Evolutionary conservation across 495 filamentous ascomycete species (phyloP), one percentile per base, ranked within the genome.

Genomic region (Tuber microsphaerosporum): DNA sequence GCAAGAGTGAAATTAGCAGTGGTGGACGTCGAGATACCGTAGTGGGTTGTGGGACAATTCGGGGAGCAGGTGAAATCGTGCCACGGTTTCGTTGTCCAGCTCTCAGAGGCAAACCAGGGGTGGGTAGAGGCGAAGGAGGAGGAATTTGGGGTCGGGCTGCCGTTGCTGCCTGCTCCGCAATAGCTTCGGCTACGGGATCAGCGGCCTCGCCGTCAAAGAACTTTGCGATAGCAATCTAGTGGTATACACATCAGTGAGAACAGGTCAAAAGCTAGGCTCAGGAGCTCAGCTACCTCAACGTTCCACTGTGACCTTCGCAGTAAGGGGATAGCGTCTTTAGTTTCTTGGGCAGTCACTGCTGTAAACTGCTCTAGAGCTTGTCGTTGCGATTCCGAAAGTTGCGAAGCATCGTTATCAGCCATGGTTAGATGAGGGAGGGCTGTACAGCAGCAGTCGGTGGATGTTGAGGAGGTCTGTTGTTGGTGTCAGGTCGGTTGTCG

Each of bases 121-220:
- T 77, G 56, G 77, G 78, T 45, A 80, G 82, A 45, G 78, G 74
- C 14, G 74, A 71, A 16, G 80, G 87, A 81, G 61, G 84, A 48
- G 26, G 80, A 43, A 82, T 48, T 44, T 79, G 76, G 41, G 83
- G 81, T 37, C 85, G 84, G 37, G 84, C 78, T n/a, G 83, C 82
- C 77, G 84, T 84, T 14, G 82, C 78, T 45, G 83, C 80, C 73
- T 79, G 83, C 51, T 90, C 85, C 42, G 90, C 87, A 72, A 90
- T 86, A 75, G 92, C 91, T 85, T 93, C 92, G 78, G 92, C 92
- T 9, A 94, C 86, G 8, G 89, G 91, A 82, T 97, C 92, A 48
- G 92, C 88, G 7, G 91, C 89, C 84, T 98, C 96, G 71, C 96
- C 95, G 83, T 98, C 95, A 82, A 97, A 99, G 89, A 98, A 98